These are phyloP conservation scores for Talaromyces sp. DNA, from an alignment of 2,329 filamentous ascomycete species.

Conservation along the genomic window DNA sequence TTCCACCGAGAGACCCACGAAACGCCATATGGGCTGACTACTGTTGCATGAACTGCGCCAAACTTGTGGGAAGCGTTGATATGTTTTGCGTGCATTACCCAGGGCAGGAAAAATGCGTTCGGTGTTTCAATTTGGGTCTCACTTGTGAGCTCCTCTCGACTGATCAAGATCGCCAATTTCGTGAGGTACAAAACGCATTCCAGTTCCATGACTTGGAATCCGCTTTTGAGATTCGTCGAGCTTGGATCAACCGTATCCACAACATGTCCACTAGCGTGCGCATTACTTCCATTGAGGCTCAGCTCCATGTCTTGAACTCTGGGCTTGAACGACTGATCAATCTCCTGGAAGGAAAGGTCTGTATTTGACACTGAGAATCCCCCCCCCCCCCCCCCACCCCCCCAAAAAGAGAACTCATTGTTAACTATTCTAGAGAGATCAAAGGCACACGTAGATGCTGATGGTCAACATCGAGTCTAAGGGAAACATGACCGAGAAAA, in stretches of 20 bases:
- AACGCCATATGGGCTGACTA: neutral
- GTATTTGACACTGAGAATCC: neutral
- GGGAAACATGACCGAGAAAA: conserved; percentile 37
- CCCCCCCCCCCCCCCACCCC: too few species aligned
- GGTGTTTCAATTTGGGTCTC: neutral
- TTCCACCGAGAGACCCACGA: neutral
- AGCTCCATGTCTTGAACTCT: neutral
- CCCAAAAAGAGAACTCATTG: too few species aligned
- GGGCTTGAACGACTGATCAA: neutral
- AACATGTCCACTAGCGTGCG: neutral
- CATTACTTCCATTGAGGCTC: neutral
- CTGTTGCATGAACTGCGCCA: neutral
- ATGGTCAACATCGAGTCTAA: conserved; percentile 20
- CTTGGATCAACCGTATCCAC: neutral
- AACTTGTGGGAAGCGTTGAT: neutral
- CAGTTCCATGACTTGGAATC: neutral
- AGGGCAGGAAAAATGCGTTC: neutral
- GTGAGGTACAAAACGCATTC: neutral
- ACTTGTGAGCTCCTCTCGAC: neutral
- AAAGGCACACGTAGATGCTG: conserved; percentile 18
- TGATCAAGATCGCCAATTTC: neutral
- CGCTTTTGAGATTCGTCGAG: neutral
- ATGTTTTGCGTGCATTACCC: neutral
- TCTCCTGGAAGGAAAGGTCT: neutral
- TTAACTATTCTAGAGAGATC: neutral